Percentiles rank a stretch among this genome's conserved stretches.
These are phyloP conservation scores for Vachellia collinsii DNA, from an alignment of 306 rosid species.

Conservation along the genomic window DNA sequence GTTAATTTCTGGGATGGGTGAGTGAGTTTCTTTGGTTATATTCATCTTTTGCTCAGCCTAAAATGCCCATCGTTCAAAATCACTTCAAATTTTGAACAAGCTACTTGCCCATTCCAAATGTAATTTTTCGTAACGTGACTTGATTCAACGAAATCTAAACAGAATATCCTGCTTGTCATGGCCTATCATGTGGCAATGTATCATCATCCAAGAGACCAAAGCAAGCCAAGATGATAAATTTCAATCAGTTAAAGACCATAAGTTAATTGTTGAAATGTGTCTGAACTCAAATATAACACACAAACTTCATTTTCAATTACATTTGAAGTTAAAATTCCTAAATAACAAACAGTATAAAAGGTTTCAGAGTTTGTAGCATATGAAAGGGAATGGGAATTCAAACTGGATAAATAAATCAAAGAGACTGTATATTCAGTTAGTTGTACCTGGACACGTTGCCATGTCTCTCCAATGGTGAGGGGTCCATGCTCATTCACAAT, in stretches of 20 bases:
- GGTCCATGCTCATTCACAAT: conserved; percentile 90
- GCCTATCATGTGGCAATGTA: neutral
- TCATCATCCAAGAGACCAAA: neutral
- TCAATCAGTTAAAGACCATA: neutral
- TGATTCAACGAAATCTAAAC: neutral
- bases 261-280: neutral
- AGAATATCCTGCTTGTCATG: neutral
- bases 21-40: neutral
- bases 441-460: conserved; percentile 80
- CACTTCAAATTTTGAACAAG: neutral
- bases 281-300: neutral
- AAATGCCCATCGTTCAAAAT: neutral
- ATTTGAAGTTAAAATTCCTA: neutral
- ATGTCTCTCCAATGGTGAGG: conserved; percentile 73
- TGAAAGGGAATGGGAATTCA: neutral
- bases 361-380: neutral
- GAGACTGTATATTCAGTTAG: neutral
- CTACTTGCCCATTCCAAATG: neutral
- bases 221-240: neutral
- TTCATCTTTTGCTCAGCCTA: conserved; percentile 12
- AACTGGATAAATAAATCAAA: neutral
- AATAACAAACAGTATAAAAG: neutral
- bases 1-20: neutral
- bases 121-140: neutral
- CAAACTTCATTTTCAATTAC: neutral